Base-by-base conservation (phyloP, 1,139 yeast species). In the Yarrowia galli region DNA sequence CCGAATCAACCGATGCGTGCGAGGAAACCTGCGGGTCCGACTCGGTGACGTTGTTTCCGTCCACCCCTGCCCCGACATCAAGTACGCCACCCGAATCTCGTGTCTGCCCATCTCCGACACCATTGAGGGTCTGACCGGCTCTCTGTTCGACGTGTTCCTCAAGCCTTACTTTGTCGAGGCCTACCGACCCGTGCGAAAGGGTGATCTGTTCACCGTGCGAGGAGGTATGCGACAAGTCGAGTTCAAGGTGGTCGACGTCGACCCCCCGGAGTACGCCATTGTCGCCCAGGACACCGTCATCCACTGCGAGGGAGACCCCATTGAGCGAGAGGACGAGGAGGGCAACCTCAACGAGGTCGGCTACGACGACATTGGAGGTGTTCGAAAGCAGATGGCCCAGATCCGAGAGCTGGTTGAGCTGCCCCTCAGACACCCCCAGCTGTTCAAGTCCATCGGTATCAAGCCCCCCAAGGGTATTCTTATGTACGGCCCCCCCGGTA, bases 191-290 rank as follows among this genome's bases (percentile, higher is more conserved):
- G 98, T 96, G 65, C 89, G 98, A 80, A 95, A 93, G 79, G 98
- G 98, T 72, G 99, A 95, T 77, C 89, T 91, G 74, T 95, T 95
- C 81, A 88, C 96, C 54, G 98, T 92, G 42, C 87, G 99, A 78
- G 99, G 99, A 76, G 98, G 98, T 79, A 89, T 95, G 99, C 88
- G 99, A 81, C 98, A 93, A 79, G 99, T 95, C 60, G 99, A 95
- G 80, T 95, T 95, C 82, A 96, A 95, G 81, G 97, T 96, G 69
- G 98, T 93, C 63, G 99, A 95, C 73, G 97, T 95, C 69, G 99
- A 96, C 77, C 99, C 99, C 12, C 92, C 92, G 76, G 99, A 95
- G 75, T 91, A 88, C 75, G 99, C 98, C 71, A 96, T 95, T 76
- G 99, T 95, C 63, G 97, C 99, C 36, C 99, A 96, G 81, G 99